A percentile compares a stretch with the other conserved stretches of the same genome.
phyloP scores from a whole-genome alignment of 2,329 filamentous ascomycete genomes.

The Cadophora gregata region DNA sequence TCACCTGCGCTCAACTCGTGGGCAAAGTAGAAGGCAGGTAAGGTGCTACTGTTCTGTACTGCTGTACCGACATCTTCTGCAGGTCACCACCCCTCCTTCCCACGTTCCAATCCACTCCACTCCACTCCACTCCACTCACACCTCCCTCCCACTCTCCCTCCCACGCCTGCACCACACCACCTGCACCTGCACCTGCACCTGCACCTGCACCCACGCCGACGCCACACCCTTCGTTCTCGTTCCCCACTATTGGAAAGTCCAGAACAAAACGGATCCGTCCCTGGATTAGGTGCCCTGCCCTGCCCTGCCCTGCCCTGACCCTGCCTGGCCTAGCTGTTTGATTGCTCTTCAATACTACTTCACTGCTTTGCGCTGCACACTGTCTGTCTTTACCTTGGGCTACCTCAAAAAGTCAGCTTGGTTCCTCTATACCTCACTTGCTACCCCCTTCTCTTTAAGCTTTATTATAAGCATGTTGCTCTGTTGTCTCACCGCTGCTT shows the following conservation, averaged over 20 bases:
- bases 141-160: background rate
- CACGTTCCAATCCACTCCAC: background rate
- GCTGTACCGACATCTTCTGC: background rate
- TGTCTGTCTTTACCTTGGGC: slow-evolving; percentile 10
- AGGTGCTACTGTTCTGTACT: too few species aligned
- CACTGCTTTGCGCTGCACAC: background rate
- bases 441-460: background rate
- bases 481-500: background rate
- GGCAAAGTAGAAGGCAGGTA: too few species aligned
- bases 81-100: slow-evolving; percentile 5
- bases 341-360: too few species aligned
- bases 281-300: background rate
- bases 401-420: background rate
- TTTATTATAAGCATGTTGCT: background rate
- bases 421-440: background rate
- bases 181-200: slow-evolving; percentile 1
- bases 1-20: background rate
- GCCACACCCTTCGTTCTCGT: background rate
- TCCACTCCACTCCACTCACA: background rate
- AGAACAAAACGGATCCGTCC: slow-evolving; percentile 3
- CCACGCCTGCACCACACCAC: background rate
- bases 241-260: background rate
- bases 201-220: background rate
- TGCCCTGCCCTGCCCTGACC: too few species aligned
- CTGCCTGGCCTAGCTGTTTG: too few species aligned